Evolutionary conservation across 179 eudicot species (phyloP).

Genomic region (Vitellaria paradoxa): DNA sequence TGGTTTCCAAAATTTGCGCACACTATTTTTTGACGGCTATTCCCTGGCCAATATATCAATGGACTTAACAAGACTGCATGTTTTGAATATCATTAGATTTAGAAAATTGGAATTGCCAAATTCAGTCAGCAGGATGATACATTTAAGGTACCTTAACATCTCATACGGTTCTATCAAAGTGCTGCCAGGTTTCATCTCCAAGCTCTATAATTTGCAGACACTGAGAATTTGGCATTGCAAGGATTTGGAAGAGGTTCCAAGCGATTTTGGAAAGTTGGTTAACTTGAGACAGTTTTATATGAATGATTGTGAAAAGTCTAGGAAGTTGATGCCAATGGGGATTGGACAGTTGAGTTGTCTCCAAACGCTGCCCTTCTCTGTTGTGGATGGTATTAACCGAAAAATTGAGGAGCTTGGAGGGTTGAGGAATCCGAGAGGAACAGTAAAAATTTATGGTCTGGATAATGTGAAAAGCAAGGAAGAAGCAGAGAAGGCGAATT

Average conservation of each 20-base stretch:
- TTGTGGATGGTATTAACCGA: conserved; percentile 18
- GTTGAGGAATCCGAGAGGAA: no score
- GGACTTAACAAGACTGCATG: neutral
- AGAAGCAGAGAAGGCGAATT: conserved; percentile 12
- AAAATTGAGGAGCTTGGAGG: conserved; percentile 2
- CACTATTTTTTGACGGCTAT: neutral
- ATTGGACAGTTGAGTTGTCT: conserved; percentile 24
- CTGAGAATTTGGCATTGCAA: conserved; percentile 10
- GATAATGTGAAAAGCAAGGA: conserved; percentile 14
- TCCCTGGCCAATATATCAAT: neutral
- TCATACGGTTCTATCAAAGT: conserved; percentile 10
- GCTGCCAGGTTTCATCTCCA: conserved; percentile 25
- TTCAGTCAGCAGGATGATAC: conserved; percentile 19
- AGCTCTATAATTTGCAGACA: conserved; percentile 28
- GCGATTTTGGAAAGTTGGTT: neutral
- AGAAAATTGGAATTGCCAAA: conserved; percentile 8
- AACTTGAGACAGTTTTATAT: conserved; percentile 28
- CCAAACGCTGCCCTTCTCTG: conserved; percentile 18
- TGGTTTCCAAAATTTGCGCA: conserved; percentile 1
- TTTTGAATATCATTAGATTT: neutral
- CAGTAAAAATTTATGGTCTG: conserved; percentile 11
- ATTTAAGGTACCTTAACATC: conserved; percentile 30
- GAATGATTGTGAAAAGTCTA: neutral
- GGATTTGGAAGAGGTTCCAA: conserved; percentile 13
- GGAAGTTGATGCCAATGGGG: conserved; percentile 20